phyloP scores from a whole-genome alignment of 371 early-diverging fungal genomes.

The Blastocladiella emersonii region DNA sequence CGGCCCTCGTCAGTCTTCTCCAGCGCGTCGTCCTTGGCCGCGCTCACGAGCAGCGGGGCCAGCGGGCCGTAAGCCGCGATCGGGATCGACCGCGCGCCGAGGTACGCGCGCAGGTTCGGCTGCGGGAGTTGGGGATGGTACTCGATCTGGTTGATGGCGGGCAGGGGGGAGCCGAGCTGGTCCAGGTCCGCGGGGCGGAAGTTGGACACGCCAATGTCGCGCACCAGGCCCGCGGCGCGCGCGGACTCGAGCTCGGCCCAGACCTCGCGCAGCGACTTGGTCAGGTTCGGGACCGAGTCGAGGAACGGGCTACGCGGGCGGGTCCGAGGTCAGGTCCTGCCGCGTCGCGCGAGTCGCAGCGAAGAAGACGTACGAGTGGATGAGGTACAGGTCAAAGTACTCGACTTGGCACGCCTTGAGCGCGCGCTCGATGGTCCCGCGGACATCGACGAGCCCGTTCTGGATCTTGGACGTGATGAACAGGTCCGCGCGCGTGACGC shows the following conservation, averaged over 20 bases:
- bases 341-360: conserved; percentile 33
- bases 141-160: conserved; percentile 47
- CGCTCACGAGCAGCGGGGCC: background rate
- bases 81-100: conserved; percentile 11
- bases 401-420: conserved; percentile 12
- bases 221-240: conserved; percentile 21
- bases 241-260: conserved; percentile 30
- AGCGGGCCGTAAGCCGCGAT: background rate
- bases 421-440: background rate
- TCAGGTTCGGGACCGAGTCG: conserved; percentile 14
- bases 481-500: background rate
- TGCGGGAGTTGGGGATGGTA: conserved; percentile 53
- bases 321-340: conserved; percentile 18
- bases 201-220: conserved; percentile 42
- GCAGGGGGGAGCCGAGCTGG: conserved; percentile 23
- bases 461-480: background rate
- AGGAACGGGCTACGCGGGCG: conserved; percentile 17
- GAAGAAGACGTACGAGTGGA: conserved; percentile 24
- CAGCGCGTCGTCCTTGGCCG: background rate
- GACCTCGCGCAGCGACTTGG: conserved; percentile 13
- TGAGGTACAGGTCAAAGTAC: conserved; percentile 60
- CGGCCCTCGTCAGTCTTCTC: background rate
- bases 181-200: conserved; percentile 22
- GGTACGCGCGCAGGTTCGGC: conserved; percentile 27
- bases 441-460: background rate